A percentile compares a stretch with the other conserved stretches of the same genome.
Evolutionary conservation across 2,329 filamentous ascomycete genomes (phyloP).

Genomic region (Rugonectria rugulosa): DNA sequence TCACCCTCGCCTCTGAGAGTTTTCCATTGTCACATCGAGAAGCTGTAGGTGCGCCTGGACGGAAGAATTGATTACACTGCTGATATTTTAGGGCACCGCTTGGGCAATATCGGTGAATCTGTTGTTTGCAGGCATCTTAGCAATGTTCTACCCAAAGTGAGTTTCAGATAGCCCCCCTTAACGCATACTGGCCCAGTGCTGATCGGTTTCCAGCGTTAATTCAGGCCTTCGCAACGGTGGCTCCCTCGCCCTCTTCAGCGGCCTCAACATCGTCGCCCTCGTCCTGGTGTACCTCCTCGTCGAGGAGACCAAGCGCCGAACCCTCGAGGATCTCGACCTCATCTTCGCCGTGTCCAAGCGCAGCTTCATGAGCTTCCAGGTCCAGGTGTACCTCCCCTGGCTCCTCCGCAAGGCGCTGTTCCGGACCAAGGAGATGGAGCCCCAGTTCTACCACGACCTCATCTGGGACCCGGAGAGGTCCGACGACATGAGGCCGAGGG

Average conservation of each 20-base stretch:
- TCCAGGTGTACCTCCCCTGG: slow-evolving; percentile 46
- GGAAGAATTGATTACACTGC: slow-evolving; percentile 17
- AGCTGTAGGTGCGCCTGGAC: slow-evolving; percentile 36
- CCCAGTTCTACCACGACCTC: slow-evolving; percentile 45
- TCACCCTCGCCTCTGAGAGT: slow-evolving; percentile 57
- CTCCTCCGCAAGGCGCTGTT: slow-evolving; percentile 40
- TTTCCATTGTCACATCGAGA: slow-evolving; percentile 59
- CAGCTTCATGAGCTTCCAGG: slow-evolving; percentile 48
- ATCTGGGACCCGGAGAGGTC: slow-evolving; percentile 37
- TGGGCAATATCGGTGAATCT: slow-evolving; percentile 56
- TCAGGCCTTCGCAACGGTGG: slow-evolving; percentile 40
- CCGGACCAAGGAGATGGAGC: slow-evolving; percentile 28
- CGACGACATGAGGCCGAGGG: slow-evolving; percentile 3
- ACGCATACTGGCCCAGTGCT: background rate
- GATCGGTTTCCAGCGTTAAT: slow-evolving; percentile 20
- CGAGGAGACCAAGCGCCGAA: slow-evolving; percentile 51
- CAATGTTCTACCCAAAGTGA: slow-evolving; percentile 50
- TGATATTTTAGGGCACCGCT: slow-evolving; percentile 47
- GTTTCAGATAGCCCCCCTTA: background rate
- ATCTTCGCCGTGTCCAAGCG: slow-evolving; percentile 44
- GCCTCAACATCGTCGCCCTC: slow-evolving; percentile 55
- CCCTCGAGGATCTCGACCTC: slow-evolving; percentile 50
- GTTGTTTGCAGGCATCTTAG: slow-evolving; percentile 53
- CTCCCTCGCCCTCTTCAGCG: slow-evolving; percentile 54
- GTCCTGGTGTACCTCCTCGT: slow-evolving; percentile 53